These are phyloP conservation scores for Stenogyne calaminthoides DNA, from an alignment of 305 asterid species.

Conservation along the genomic window DNA sequence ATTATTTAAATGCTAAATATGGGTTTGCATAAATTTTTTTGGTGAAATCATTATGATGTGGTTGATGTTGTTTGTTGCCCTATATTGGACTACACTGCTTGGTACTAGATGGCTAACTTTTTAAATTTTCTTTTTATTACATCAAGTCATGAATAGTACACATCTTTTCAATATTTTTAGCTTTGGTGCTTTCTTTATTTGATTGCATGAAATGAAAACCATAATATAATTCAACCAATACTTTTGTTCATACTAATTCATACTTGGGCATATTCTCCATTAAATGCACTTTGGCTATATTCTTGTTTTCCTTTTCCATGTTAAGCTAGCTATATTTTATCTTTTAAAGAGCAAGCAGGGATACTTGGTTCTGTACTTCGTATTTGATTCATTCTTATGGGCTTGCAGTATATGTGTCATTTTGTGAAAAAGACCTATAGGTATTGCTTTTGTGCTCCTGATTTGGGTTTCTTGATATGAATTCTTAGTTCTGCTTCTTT, in stretches of 20 bases:
- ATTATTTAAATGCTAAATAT: background rate
- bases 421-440: background rate
- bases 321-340: background rate
- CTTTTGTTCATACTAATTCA: background rate
- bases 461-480: constrained; percentile 5
- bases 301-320: background rate
- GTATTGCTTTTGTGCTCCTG: background rate
- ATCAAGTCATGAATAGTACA: background rate
- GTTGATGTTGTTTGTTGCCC: background rate
- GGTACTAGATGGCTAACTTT: background rate
- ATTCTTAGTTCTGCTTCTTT: background rate
- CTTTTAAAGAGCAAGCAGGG: background rate
- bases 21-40: background rate
- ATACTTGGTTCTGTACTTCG: background rate
- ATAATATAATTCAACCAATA: background rate
- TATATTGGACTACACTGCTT: background rate
- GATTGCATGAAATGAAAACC: background rate
- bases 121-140: background rate
- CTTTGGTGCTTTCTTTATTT: background rate
- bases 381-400: background rate
- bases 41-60: background rate
- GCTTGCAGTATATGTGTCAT: background rate
- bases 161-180: background rate
- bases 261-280: background rate
- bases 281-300: background rate